phyloP scores from a whole-genome alignment of 495 filamentous ascomycete genomes.

The Lindgomyces ingoldianus region DNA sequence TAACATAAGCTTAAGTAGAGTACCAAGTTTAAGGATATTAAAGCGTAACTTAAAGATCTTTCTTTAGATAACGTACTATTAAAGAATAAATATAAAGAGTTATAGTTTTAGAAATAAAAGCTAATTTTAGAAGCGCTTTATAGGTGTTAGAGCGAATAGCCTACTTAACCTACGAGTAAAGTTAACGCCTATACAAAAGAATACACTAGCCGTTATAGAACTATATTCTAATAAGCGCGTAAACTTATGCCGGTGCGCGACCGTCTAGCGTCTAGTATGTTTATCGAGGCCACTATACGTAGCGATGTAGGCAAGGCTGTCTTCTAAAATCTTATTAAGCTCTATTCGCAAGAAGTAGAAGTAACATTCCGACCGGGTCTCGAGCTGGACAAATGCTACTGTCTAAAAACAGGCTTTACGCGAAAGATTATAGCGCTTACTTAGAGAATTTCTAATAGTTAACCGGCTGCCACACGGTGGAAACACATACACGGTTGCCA shows the following conservation, averaged over 20 bases:
- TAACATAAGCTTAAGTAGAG: constrained; percentile 31
- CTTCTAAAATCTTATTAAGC: too few relatives aligned
- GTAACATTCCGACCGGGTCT: too few relatives aligned
- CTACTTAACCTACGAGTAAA: constrained; percentile 17
- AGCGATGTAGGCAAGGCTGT: constrained; percentile 18
- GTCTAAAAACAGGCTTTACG: too few relatives aligned
- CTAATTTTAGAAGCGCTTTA: constrained; percentile 32
- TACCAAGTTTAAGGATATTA: constrained; percentile 27
- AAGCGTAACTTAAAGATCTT: constrained; percentile 33
- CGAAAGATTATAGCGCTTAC: too few relatives aligned
- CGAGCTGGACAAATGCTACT: too few relatives aligned
- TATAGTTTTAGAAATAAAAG: constrained; percentile 32
- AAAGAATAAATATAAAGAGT: constrained; percentile 27
- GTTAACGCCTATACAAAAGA: constrained; percentile 23
- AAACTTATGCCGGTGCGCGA: constrained; percentile 32
- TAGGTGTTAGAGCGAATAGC: constrained; percentile 28
- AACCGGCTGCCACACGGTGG: too few relatives aligned
- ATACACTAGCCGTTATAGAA: constrained; percentile 25
- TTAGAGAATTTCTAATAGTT: too few relatives aligned
- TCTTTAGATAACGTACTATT: constrained; percentile 22
- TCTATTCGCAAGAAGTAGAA: too few relatives aligned
- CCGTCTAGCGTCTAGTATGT: constrained; percentile 35
- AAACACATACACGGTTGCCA: too few relatives aligned
- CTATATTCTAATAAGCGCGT: too few relatives aligned
- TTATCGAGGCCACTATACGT: constrained; percentile 27